A percentile compares a stretch with the other conserved stretches of the same genome.
These are phyloP conservation scores for Xerocomus spinulosus DNA, from an alignment of 768 basidiomycete genomes.

Conservation along the genomic window DNA sequence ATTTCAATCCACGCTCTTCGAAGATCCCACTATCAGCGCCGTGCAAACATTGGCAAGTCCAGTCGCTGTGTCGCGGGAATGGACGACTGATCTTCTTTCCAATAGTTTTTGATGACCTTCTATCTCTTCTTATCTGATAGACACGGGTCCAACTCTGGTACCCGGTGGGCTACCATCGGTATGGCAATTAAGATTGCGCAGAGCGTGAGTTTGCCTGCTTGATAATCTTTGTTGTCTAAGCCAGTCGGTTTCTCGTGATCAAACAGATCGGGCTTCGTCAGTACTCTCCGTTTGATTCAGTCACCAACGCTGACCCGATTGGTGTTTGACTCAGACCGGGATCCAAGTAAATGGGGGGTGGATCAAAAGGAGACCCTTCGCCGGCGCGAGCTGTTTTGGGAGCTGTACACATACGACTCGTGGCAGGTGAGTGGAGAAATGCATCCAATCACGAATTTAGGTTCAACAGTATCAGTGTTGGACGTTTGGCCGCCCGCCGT, in stretches of 20 bases:
- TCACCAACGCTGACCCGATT: conserved; percentile 3
- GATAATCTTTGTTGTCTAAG: background rate
- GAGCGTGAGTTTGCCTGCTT: conserved; percentile 46
- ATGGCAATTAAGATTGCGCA: conserved; percentile 67
- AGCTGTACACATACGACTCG: conserved; percentile 39
- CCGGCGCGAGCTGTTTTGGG: conserved; percentile 69
- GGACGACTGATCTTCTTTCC: conserved; percentile 24
- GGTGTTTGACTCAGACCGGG: conserved; percentile 45
- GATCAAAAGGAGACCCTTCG: conserved; percentile 54
- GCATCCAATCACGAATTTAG: conserved; percentile 21
- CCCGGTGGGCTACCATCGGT: conserved; percentile 66
- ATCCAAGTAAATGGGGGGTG: conserved; percentile 62
- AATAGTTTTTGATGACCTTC: conserved; percentile 63
- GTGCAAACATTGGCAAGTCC: conserved; percentile 60
- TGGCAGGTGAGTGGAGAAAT: conserved; percentile 25
- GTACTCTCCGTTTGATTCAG: conserved; percentile 20
- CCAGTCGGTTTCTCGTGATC: conserved; percentile 4
- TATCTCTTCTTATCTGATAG: conserved; percentile 67
- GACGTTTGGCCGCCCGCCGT: conserved; percentile 67
- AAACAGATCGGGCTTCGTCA: conserved; percentile 65
- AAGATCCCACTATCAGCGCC: conserved; percentile 62
- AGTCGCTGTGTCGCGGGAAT: conserved; percentile 14
- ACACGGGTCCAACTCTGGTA: conserved; percentile 60
- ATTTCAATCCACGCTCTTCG: conserved; percentile 60
- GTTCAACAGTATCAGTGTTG: conserved; percentile 47